phyloP scores from a whole-genome alignment of 2,329 filamentous ascomycete species.

The Cytospora piceae region DNA sequence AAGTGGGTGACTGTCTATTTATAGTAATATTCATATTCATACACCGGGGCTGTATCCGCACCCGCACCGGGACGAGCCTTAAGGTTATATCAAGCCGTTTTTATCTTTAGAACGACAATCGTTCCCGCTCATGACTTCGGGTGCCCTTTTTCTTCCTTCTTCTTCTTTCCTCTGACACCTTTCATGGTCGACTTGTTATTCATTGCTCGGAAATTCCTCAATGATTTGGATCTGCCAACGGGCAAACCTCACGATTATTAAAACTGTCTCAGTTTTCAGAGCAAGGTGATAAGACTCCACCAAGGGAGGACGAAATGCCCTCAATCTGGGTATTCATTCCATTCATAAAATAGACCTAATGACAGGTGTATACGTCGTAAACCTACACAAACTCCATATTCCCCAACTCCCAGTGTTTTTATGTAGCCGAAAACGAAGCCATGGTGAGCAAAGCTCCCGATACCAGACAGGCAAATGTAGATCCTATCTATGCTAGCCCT shows the following conservation, averaged over 20 bases:
- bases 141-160: too few species aligned
- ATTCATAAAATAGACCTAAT: background rate
- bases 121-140: background rate
- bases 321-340: background rate
- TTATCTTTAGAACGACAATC: background rate
- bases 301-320: background rate
- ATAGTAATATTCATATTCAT: constrained; percentile 20
- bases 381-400: background rate
- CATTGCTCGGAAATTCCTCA: too few species aligned
- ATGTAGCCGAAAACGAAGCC: constrained; percentile 10
- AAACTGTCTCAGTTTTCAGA: background rate
- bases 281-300: background rate
- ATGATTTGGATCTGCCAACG: background rate
- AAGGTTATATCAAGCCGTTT: constrained; percentile 17
- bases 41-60: constrained; percentile 15
- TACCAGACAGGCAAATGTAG: background rate
- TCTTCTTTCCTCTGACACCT: too few species aligned
- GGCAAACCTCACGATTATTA: background rate
- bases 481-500: background rate
- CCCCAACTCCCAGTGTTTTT: constrained; percentile 19
- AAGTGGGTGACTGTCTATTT: constrained; percentile 11
- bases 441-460: background rate
- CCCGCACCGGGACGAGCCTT: constrained; percentile 22
- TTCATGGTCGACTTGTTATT: too few species aligned
- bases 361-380: background rate